Evolutionary conservation across 1,139 yeast genomes (phyloP).

Genomic region (Blastobotrys aristatus): DNA sequence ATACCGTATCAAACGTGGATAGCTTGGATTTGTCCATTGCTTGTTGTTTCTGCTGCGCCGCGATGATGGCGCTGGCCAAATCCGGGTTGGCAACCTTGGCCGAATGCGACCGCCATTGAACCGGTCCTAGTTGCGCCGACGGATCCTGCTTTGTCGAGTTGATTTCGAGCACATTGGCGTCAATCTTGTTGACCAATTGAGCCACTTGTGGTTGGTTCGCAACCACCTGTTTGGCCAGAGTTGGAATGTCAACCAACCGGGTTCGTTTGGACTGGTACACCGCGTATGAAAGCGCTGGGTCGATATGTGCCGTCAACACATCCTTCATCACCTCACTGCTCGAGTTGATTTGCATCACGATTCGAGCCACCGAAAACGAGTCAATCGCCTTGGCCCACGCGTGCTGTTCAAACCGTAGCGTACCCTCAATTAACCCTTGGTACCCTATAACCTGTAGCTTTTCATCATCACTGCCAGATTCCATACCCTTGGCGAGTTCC

Average conservation of each 20-base stretch:
- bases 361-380: conserved; percentile 56
- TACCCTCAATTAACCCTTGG: conserved; percentile 57
- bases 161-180: conserved; percentile 20
- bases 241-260: conserved; percentile 30
- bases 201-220: conserved; percentile 17
- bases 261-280: conserved; percentile 39
- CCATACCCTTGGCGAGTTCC: conserved; percentile 38
- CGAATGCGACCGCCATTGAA: conserved; percentile 70
- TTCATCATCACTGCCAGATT: conserved; percentile 22
- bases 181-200: conserved; percentile 19
- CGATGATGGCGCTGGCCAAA: conserved; percentile 52
- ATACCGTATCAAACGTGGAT: conserved; percentile 43
- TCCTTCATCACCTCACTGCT: conserved; percentile 47
- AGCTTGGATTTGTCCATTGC: conserved; percentile 22
- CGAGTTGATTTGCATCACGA: conserved; percentile 41
- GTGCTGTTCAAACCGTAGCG: conserved; percentile 50
- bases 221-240: conserved; percentile 28
- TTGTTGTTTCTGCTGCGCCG: conserved; percentile 29
- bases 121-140: conserved; percentile 30
- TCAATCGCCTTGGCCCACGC: conserved; percentile 53
- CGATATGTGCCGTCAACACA: conserved; percentile 54
- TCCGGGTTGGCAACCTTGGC: conserved; percentile 70
- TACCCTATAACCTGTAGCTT: conserved; percentile 56
- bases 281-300: conserved; percentile 62
- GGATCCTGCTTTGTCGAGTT: conserved; percentile 21